Evolutionary conservation across 2,329 filamentous ascomycete species (phyloP), one percentile per base, ranked within the genome.

Genomic region (Scytalidium sp.): DNA sequence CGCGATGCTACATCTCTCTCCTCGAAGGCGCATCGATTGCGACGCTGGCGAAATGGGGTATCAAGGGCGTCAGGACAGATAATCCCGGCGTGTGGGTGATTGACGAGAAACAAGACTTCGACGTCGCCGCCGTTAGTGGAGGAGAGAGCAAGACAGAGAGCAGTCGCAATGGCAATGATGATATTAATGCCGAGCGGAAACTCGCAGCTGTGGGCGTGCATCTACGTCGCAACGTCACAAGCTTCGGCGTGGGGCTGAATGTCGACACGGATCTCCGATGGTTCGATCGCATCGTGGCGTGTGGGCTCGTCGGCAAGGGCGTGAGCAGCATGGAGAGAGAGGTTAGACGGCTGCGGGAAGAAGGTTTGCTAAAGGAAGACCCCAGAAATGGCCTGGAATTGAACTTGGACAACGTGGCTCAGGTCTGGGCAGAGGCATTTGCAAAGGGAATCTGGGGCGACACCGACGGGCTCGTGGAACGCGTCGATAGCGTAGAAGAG

Each of bases 141-240:
- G 25, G 19, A 3, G 19, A 13, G 2, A 29, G 25, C 25, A 29
- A 29, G 7, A 29, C 13, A 25, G 17, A 5, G 23, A 8, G 23
- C 43, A 29, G 46, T 27, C 15, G 46, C 11, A 10, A 29, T 53
- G 50, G 60, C 56, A 36, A n/a, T n/a, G 17, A n/a, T 6, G 32
- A 36, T 36, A 36, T 29, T 13, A 36, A n/a, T 17, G 62, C 64
- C 0, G 70, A 76, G 50, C 75, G 78, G 60, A 99, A 97, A 74
- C 91, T 99, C 58, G 90, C 90, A 1, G 91, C 92, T 0, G 74
- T 97, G 40, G 94, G 94, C 1, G 90, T 99, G n/a, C 92, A 97
- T 71, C 79, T 97, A 55, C 76, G 91, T 13, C 76, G 93, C 42
- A 85, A 95, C 68, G 79, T 97, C 32, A 91, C 85, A 20, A 89